Percentiles rank a stretch among this genome's conserved stretches.
Evolutionary conservation across 2,329 filamentous ascomycete species (phyloP).

Genomic region (Fusarium sp.): DNA sequence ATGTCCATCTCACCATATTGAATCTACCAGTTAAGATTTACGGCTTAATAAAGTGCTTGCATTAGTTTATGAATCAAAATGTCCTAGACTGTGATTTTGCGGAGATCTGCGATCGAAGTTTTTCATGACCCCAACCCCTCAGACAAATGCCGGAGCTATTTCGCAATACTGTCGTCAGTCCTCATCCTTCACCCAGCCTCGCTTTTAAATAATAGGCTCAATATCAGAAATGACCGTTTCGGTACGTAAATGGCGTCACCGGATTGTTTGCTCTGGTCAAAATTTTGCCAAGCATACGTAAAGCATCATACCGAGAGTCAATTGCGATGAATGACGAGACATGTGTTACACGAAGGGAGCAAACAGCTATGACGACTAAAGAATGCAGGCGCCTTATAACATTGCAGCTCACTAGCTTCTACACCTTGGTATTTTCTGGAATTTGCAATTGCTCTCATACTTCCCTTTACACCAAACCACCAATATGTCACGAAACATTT

Average conservation of each 20-base stretch:
- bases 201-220: neutral
- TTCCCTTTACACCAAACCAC: neutral
- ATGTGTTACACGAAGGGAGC: neutral
- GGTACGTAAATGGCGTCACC: constrained; percentile 15
- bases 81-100: too few relatives aligned
- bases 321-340: neutral
- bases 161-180: constrained; percentile 23
- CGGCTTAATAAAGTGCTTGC: too few relatives aligned
- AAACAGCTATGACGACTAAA: neutral
- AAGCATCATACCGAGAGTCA: neutral
- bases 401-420: neutral
- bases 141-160: neutral
- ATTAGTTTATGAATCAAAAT: too few relatives aligned
- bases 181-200: neutral
- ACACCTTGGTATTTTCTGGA: neutral
- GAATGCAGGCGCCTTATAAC: too few relatives aligned
- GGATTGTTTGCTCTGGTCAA: neutral
- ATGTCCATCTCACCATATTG: neutral
- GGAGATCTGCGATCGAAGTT: too few relatives aligned
- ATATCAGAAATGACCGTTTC: neutral
- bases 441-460: neutral
- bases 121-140: neutral
- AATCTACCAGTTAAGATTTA: too few relatives aligned
- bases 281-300: neutral
- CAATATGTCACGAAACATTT: constrained; percentile 62